phyloP scores from a whole-genome alignment of 176 grass and related monocot species.

The Cenchrus purpureus region DNA sequence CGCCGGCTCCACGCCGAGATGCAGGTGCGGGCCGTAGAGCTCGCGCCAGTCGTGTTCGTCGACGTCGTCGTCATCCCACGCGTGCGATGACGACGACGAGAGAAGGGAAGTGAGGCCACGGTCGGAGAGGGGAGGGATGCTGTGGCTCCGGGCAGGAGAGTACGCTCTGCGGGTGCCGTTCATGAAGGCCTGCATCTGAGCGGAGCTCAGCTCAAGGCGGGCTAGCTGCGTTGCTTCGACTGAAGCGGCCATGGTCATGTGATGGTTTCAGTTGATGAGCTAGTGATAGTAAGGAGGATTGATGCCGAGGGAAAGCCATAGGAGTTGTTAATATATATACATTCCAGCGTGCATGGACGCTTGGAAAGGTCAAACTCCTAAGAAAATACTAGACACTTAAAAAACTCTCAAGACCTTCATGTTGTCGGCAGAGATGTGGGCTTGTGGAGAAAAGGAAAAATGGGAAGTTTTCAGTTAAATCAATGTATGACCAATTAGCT shows the following conservation, averaged over 20 bases:
- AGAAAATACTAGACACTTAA: not conserved
- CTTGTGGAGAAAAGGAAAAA: no score
- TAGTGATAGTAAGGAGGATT: not conserved
- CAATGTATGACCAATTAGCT: no score
- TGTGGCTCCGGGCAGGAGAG: slow-evolving; percentile 24
- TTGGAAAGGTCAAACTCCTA: not conserved
- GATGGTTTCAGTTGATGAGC: not conserved
- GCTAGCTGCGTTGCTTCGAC: slow-evolving; percentile 58
- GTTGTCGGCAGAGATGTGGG: no score
- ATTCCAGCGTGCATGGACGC: not conserved
- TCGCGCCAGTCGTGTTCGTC: slow-evolving; percentile 53
- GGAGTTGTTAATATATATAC: not conserved
- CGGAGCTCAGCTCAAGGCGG: slow-evolving; percentile 34
- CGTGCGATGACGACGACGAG: not conserved
- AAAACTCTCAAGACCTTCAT: no score
- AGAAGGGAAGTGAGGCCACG: slow-evolving; percentile 53
- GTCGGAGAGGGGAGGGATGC: slow-evolving; percentile 40
- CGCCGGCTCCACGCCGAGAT: slow-evolving; percentile 55
- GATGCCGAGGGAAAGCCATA: not conserved
- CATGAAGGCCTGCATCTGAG: not conserved
- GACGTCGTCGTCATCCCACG: slow-evolving; percentile 24
- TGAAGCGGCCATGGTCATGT: slow-evolving; percentile 52
- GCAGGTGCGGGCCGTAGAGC: slow-evolving; percentile 40
- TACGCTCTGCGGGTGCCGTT: slow-evolving; percentile 35
- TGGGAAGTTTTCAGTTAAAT: no score